Evolutionary conservation across 164 flowering plant species (phyloP).

Genomic region (Tinospora cordifolia): DNA sequence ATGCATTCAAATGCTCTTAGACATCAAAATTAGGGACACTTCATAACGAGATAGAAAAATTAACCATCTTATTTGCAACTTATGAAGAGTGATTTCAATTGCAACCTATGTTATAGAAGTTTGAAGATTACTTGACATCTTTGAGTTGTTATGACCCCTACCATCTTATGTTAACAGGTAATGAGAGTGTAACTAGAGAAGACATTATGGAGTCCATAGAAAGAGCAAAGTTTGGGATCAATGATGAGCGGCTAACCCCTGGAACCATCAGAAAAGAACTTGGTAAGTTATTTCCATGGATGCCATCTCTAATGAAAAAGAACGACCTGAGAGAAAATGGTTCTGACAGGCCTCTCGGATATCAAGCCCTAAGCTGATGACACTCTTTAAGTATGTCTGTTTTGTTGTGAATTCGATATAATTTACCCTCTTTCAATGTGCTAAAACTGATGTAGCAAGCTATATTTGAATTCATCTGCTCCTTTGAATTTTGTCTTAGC

Average conservation of each 20-base stretch:
- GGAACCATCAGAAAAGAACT: conserved; percentile 52
- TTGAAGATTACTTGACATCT: too few relatives aligned
- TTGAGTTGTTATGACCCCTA: not conserved
- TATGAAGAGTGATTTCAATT: too few relatives aligned
- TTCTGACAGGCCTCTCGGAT: conserved; percentile 56
- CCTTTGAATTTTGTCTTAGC: not conserved
- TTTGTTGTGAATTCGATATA: not conserved
- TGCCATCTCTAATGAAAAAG: conserved; percentile 54
- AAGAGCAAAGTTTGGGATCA: conserved; percentile 91
- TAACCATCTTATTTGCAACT: too few relatives aligned
- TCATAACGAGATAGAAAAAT: too few relatives aligned
- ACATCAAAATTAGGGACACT: too few relatives aligned
- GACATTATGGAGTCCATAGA: conserved; percentile 91
- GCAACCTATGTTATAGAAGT: too few relatives aligned
- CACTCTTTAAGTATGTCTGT: conserved; percentile 11
- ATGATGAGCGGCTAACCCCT: conserved; percentile 34
- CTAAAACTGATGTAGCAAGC: not conserved
- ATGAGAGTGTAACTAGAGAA: conserved; percentile 68
- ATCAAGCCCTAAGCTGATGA: conserved; percentile 68
- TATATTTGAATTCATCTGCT: not conserved
- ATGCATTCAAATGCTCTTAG: too few relatives aligned
- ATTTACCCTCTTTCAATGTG: not conserved
- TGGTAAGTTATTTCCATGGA: conserved; percentile 80
- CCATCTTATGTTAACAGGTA: conserved; percentile 36
- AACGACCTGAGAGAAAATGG: conserved; percentile 40